Base-by-base conservation (phyloP, 768 basidiomycete species). In the Russula foetens region DNA sequence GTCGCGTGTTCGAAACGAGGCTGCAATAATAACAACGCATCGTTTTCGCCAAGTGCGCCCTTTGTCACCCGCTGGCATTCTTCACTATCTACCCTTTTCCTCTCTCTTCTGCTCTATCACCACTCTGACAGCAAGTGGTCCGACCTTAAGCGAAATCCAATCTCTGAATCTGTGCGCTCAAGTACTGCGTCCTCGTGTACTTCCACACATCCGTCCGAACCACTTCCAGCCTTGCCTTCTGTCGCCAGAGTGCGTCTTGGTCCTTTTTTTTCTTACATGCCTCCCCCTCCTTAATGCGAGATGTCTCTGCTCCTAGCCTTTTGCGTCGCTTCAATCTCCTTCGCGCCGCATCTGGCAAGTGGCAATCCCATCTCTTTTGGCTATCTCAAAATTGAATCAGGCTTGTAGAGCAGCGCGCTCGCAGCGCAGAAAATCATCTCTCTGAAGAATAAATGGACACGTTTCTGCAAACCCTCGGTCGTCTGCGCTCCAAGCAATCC, bases 391-490 rank as follows among this genome's bases (percentile, higher is more conserved):
- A n/a, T n/a, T n/a, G n/a, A 64, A 75, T 73, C 58, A 83, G 82
- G 61, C 79, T 93, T 66, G 90, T 90, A 31, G 81, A 88, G 64
- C 91, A 92, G 71, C 77, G 91, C 63, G 83, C 83, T 48, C 77
- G 81, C 64, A 88, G 90, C 7, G 80, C 77, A 17, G 76, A 78
- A 60, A 80, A 85, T 66, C 84, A 84, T 57, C 82, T 93, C 52
- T 80, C 86, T 53, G 88, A 90, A 73, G 87, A 85, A 68, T 90
- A 92, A 70, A 88, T 91, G 74, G 86, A 86, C 58, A 90, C 92
- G 84, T 78, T 93, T 62, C 73, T 93, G 61, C 84, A 88, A 74
- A 85, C 84, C 15, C 75, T 93, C 58, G 82, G 82, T 54, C 71
- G 75, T 59, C 71, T 81, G n/a, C 79, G 76, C 61, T 69, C 74